Evolutionary conservation across 2,329 filamentous ascomycete species (phyloP).

Genomic region (Ophiostoma sp.): DNA sequence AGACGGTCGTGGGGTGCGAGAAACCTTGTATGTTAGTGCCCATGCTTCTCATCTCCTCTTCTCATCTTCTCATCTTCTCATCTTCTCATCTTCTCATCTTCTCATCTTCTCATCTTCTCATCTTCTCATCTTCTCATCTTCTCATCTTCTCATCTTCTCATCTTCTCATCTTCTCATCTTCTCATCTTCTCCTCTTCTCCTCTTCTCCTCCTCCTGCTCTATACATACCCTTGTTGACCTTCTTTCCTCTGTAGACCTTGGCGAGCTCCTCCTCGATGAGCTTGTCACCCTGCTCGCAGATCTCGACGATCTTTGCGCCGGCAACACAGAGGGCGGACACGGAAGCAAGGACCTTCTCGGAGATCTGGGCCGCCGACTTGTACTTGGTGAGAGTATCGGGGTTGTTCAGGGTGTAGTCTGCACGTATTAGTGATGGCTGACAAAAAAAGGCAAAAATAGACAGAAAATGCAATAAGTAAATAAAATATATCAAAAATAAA

Average conservation of each 20-base stretch:
- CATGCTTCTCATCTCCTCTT: no score
- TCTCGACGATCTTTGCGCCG: slow-evolving; percentile 84
- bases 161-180: no score
- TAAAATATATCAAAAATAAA: neutral
- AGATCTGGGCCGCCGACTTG: slow-evolving; percentile 92
- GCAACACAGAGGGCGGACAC: slow-evolving; percentile 70
- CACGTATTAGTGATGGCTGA: neutral
- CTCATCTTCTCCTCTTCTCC: no score
- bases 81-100: no score
- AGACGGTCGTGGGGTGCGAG: slow-evolving; percentile 90
- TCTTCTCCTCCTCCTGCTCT: slow-evolving; percentile 29
- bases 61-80: neutral
- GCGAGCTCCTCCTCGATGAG: slow-evolving; percentile 85
- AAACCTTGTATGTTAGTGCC: slow-evolving; percentile 53
- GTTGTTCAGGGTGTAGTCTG: slow-evolving; percentile 86
- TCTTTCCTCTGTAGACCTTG: slow-evolving; percentile 99
- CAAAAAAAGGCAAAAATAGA: neutral
- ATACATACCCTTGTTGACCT: slow-evolving; percentile 73
- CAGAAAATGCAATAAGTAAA: neutral
- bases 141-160: no score
- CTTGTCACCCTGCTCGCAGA: slow-evolving; percentile 95
- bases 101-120: no score
- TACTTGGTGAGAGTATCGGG: slow-evolving; percentile 97
- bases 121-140: no score
- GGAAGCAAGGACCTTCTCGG: slow-evolving; percentile 87